Percentiles rank a stretch among this genome's conserved stretches.
These are phyloP conservation scores for Eustoma russellianum DNA, from an alignment of 257 asterid genomes.

Conservation along the genomic window DNA sequence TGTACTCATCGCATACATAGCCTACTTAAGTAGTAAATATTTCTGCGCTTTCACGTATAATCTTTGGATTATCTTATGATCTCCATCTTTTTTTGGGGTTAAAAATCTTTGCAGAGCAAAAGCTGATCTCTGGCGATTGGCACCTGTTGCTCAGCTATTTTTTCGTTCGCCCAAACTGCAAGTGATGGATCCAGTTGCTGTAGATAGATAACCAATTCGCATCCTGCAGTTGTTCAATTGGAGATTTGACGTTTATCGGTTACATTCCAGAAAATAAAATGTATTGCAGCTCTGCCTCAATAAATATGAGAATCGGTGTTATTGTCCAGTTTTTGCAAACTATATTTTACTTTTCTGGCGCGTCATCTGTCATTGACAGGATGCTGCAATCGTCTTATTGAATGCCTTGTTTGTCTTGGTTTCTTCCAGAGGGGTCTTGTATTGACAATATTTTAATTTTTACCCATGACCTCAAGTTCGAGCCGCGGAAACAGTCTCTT, in stretches of 20 bases:
- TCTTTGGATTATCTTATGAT: not conserved
- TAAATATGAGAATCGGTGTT: not conserved
- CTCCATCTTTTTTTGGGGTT: not conserved
- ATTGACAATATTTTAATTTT: too few relatives aligned
- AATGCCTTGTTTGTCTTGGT: too few relatives aligned
- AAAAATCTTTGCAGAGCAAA: constrained; percentile 1
- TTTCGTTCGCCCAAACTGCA: constrained; percentile 10
- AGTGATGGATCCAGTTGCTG: constrained; percentile 12
- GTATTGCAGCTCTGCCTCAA: not conserved
- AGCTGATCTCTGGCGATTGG: constrained; percentile 7
- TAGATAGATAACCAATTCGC: constrained; percentile 11
- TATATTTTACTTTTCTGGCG: not conserved
- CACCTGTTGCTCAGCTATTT: not conserved
- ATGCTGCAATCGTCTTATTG: not conserved
- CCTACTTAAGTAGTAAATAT: not conserved
- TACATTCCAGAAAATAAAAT: constrained; percentile 1
- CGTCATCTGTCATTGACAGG: not conserved
- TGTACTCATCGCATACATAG: not conserved
- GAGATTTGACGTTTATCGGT: not conserved
- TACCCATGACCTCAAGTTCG: too few relatives aligned
- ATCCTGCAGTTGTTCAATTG: constrained; percentile 15
- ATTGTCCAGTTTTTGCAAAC: not conserved
- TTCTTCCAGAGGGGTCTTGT: too few relatives aligned
- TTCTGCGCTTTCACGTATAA: too few relatives aligned
- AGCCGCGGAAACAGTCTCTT: too few relatives aligned